Conservation (phyloP, 2,329 filamentous ascomycete species). For the Didymella segeticola region DNA sequence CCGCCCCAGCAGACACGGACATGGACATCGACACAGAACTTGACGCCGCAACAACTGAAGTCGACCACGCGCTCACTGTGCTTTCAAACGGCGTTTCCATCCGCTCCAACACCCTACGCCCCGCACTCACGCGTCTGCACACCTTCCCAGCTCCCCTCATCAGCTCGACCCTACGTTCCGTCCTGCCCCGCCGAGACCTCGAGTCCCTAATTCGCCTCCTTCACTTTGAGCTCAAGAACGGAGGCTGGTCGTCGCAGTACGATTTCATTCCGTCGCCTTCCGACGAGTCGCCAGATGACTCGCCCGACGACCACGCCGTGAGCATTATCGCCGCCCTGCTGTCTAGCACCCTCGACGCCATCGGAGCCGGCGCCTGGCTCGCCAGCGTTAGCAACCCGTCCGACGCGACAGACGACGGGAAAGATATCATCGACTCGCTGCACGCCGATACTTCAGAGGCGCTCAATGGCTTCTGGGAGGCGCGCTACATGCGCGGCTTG, state of each 20-base stretch:
- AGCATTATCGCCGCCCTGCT: constrained; percentile 74
- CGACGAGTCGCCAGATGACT: constrained; percentile 49
- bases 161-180: constrained; percentile 67
- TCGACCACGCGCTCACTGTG: constrained; percentile 72
- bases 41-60: constrained; percentile 58
- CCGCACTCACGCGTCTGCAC: constrained; percentile 73
- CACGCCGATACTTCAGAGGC: constrained; percentile 74
- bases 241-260: constrained; percentile 78
- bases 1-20: constrained; percentile 27
- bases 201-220: constrained; percentile 75
- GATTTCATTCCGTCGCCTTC: constrained; percentile 63
- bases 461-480: constrained; percentile 75
- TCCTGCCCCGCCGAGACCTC: constrained; percentile 71
- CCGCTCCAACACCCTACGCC: constrained; percentile 68
- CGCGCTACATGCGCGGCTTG: constrained; percentile 67
- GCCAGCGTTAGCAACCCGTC: constrained; percentile 56
- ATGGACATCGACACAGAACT: constrained; percentile 49
- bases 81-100: constrained; percentile 69
- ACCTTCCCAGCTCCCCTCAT: constrained; percentile 67
- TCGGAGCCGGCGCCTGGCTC: constrained; percentile 78
- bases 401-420: constrained; percentile 58
- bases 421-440: constrained; percentile 70
- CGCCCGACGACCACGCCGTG: constrained; percentile 71
- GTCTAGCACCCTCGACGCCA: constrained; percentile 75
- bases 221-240: constrained; percentile 74